These are phyloP conservation scores for Lichtheimia corymbifera DNA, from an alignment of 371 early-diverging fungal genomes.

Conservation along the genomic window DNA sequence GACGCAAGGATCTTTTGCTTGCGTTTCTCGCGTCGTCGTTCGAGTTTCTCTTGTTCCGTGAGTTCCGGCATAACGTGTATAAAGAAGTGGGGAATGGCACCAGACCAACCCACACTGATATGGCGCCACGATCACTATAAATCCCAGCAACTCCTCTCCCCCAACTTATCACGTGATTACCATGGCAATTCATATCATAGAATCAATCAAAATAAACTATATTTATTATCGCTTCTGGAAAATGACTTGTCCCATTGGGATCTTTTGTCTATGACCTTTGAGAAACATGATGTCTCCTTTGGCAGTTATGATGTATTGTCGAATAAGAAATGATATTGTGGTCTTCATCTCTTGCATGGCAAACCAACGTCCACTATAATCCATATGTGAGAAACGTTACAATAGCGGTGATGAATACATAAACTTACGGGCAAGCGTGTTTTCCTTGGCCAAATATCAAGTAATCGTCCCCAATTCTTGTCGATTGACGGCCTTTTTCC, in stretches of 20 bases:
- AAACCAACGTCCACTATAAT: constrained; percentile 22
- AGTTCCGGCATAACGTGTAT: constrained; percentile 28
- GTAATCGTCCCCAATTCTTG: constrained; percentile 41
- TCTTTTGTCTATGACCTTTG: background rate
- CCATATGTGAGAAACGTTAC: too few relatives aligned
- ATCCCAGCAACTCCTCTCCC: too few relatives aligned
- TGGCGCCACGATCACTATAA: too few relatives aligned
- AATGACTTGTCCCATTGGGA: background rate
- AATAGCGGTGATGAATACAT: too few relatives aligned
- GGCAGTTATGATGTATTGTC: constrained; percentile 8
- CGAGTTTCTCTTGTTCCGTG: constrained; percentile 55
- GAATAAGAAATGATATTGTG: constrained; percentile 16
- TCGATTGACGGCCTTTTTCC: constrained; percentile 31
- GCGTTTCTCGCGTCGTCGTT: constrained; percentile 59
- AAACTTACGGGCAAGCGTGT: constrained; percentile 24
- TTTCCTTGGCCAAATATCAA: constrained; percentile 57
- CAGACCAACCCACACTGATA: too few relatives aligned
- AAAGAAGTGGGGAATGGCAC: background rate
- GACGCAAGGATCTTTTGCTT: constrained; percentile 62
- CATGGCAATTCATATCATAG: too few relatives aligned
- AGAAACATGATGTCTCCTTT: constrained; percentile 4
- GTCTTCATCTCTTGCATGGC: constrained; percentile 25
- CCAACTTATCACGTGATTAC: too few relatives aligned
- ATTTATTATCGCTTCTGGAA: background rate
- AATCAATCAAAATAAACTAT: too few relatives aligned